Percentiles rank a stretch among this genome's conserved stretches.
Conservation (phyloP, 768 basidiomycete genomes). For the Rubroboletus satanas region DNA sequence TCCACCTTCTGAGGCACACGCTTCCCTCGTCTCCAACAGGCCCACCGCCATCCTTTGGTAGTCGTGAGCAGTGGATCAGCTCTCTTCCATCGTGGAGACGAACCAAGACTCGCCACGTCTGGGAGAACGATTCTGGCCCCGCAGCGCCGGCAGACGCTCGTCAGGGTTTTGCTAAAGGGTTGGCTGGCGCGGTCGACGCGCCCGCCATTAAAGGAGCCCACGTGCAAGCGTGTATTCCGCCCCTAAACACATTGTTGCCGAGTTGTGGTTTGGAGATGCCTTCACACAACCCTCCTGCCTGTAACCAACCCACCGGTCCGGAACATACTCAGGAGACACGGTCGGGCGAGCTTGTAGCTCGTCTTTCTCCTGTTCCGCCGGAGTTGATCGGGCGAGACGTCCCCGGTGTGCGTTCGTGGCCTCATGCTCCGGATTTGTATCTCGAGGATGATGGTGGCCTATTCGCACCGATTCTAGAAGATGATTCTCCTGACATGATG, state of each 20-base stretch:
- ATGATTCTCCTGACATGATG: slow-evolving; percentile 54
- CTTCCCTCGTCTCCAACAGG: slow-evolving; percentile 58
- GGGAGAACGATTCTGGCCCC: slow-evolving; percentile 49
- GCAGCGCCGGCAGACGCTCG: slow-evolving; percentile 14
- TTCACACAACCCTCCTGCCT: slow-evolving; percentile 24
- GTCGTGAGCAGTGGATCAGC: slow-evolving; percentile 70
- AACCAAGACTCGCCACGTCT: slow-evolving; percentile 61
- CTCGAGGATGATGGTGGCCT: slow-evolving; percentile 31
- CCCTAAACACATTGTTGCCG: slow-evolving; percentile 39
- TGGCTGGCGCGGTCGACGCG: slow-evolving; percentile 73
- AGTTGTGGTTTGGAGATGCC: slow-evolving; percentile 13
- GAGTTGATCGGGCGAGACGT: slow-evolving; percentile 10
- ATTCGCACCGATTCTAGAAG: slow-evolving; percentile 63
- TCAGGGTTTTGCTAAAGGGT: slow-evolving; percentile 71
- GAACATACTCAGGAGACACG: background rate
- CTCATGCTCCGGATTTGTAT: slow-evolving; percentile 16
- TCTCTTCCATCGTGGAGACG: slow-evolving; percentile 71
- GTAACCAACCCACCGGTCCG: slow-evolving; percentile 20
- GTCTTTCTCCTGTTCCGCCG: slow-evolving; percentile 5
- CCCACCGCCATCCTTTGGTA: slow-evolving; percentile 60
- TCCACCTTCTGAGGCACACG: slow-evolving; percentile 53
- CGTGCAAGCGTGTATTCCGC: slow-evolving; percentile 85
- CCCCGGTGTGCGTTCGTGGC: slow-evolving; percentile 13
- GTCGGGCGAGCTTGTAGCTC: background rate
- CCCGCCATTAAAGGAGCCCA: slow-evolving; percentile 79